Percentiles rank a stretch among this genome's conserved stretches.
These are phyloP conservation scores for Penicillium sclerotiorum DNA, from an alignment of 2,329 filamentous ascomycete genomes.

Conservation along the genomic window DNA sequence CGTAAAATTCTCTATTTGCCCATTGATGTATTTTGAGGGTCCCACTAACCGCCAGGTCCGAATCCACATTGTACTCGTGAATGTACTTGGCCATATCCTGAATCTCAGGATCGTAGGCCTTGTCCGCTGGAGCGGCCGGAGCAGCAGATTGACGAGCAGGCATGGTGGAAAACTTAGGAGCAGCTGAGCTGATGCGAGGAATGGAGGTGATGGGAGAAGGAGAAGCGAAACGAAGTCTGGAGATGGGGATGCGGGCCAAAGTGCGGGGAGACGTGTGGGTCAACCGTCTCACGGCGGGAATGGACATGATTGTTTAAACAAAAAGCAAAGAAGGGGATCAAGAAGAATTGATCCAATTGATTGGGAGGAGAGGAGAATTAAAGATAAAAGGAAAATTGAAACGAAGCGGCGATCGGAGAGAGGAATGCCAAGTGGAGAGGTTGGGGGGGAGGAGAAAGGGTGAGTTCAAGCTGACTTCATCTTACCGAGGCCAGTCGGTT, in stretches of 20 bases:
- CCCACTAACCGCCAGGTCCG: constrained; percentile 80
- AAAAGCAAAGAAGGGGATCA: constrained; percentile 40
- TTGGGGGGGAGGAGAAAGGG: constrained; percentile 15
- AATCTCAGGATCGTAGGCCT: constrained; percentile 87
- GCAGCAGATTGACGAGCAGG: constrained; percentile 42
- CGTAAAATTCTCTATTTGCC: too few relatives aligned
- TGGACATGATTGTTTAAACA: constrained; percentile 41
- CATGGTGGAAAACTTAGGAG: constrained; percentile 48
- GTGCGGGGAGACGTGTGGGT: constrained; percentile 45
- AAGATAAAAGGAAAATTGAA: background rate
- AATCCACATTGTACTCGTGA: constrained; percentile 86
- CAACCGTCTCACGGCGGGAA: constrained; percentile 46
- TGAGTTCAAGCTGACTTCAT: constrained; percentile 26
- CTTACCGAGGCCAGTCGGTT: constrained; percentile 29
- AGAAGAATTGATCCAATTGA: constrained; percentile 7
- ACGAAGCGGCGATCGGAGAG: constrained; percentile 6
- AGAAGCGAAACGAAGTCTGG: constrained; percentile 33
- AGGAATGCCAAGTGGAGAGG: constrained; percentile 15
- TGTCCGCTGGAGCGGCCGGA: constrained; percentile 37
- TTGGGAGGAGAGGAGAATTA: constrained; percentile 2
- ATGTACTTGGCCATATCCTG: constrained; percentile 94
- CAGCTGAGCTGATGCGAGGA: constrained; percentile 29
- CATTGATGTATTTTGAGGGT: background rate
- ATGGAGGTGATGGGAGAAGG: constrained; percentile 20
- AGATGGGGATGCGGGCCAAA: constrained; percentile 51